Evolutionary conservation across 129 eudicot species (phyloP), one percentile per base, ranked within the genome.

Genomic region (Ambrosia trifida): DNA sequence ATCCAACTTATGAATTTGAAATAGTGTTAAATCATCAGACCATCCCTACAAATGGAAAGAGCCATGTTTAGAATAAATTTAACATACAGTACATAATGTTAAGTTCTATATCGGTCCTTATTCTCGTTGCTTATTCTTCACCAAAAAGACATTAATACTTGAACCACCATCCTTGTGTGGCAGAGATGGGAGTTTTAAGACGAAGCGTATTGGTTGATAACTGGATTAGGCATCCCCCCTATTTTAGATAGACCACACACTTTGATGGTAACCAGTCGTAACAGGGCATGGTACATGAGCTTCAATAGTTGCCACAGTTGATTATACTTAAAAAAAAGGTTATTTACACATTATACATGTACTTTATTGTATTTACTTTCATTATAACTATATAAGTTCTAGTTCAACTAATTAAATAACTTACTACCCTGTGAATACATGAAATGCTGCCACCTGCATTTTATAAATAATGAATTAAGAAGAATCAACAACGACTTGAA

Each of bases 201-300:
- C 2, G 97, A 94, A 7, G 96, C 94, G 68, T 90, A 84, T 19
- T 84, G 90, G 45, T 86, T 81, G 51, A 95, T 71, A 9, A 86
- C 74, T 2, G 99, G 99, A 62, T 68, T 76, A 44, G 81, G 86
- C 12, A 77, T 67, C 83, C 86, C 81, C 78, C 91, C 94, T 3
- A 95, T 84, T 81, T 77, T 86, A 1, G 88, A 69, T n/a, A n/a
- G n/a, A n/a, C 99, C 99, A 95, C 59, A 78, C 86, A 36, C 91
- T 87, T 86, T 77, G 99, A 77, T 94, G 99, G 79, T 94, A 84
- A 68, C 96, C 76, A 49, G 91, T 93, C 20, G 94, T 85, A 5
- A 83, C 91, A 3, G 99, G 97, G 33, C 99, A 60, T 90, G 85
- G 77, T 95, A 95, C 99, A 95, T 95, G 14, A 95, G 97, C 89